Evolutionary conservation across 2,329 filamentous ascomycete species (phyloP).

Genomic region (Xylariomycetidae sp.): DNA sequence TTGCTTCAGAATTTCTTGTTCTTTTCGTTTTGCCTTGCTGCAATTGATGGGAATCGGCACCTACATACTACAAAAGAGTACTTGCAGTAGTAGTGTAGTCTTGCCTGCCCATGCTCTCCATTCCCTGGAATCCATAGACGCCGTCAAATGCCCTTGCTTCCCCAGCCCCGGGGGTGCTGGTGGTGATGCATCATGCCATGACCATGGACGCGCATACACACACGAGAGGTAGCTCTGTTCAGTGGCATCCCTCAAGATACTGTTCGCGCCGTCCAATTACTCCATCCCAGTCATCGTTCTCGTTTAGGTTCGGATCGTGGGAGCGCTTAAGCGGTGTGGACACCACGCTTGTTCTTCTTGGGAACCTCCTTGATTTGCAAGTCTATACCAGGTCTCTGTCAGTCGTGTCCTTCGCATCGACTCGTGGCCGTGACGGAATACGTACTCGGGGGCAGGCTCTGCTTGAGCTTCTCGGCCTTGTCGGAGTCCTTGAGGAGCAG

Average conservation of each 20-base stretch:
- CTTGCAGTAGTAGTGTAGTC: no score
- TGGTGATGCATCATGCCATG: constrained; percentile 23
- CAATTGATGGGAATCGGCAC: constrained; percentile 25
- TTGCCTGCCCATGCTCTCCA: no score
- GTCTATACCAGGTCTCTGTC: no score
- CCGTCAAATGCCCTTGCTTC: constrained; percentile 37
- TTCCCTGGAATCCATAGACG: constrained; percentile 52
- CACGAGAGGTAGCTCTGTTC: no score
- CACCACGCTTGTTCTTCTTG: constrained; percentile 47
- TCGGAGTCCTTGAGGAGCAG: constrained; percentile 97
- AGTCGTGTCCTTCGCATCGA: no score
- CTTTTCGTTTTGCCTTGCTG: constrained; percentile 15
- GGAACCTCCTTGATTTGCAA: constrained; percentile 48
- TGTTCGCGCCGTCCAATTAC: no score
- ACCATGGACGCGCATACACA: no score
- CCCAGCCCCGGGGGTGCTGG: constrained; percentile 23
- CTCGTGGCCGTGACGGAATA: no score
- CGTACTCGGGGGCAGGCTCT: constrained; percentile 95
- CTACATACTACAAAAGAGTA: no score
- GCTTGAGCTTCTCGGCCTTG: constrained; percentile 99
- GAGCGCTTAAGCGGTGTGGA: constrained; percentile 31
- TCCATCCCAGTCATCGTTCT: no score
- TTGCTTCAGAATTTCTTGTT: constrained; percentile 12
- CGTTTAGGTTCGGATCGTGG: no score
- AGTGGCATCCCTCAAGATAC: no score